A percentile compares a stretch with the other conserved stretches of the same genome.
These are phyloP conservation scores for Amauroascus verrucosus DNA, from an alignment of 2,329 filamentous ascomycete genomes.

Conservation along the genomic window DNA sequence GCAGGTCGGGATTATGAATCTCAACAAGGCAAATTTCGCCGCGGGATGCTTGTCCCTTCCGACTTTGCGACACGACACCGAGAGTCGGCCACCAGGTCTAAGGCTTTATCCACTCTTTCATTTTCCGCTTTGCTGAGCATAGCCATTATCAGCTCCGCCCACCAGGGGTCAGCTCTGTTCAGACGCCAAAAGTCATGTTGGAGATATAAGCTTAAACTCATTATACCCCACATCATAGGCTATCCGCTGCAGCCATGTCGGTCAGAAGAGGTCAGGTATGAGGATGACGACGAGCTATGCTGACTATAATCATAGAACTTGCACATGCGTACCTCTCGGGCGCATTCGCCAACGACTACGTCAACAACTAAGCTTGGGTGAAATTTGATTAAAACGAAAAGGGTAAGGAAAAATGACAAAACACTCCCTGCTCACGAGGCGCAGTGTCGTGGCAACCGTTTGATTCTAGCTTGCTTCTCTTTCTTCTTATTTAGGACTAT, in stretches of 20 bases:
- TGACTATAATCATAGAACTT: neutral
- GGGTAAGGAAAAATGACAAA: no score
- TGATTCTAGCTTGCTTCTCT: neutral
- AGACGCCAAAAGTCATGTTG: neutral
- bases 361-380: neutral
- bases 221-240: neutral
- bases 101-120: no score
- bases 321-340: neutral
- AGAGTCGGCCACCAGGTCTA: no score
- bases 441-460: neutral
- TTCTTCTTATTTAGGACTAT: neutral
- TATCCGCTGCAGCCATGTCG: neutral
- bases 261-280: neutral
- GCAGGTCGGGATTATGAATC: neutral
- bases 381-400: neutral
- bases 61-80: no score
- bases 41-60: no score
- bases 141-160: neutral
- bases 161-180: neutral
- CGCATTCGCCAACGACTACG: neutral
- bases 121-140: neutral
- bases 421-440: neutral
- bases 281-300: neutral
- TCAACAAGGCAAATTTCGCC: neutral
- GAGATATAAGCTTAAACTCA: neutral